These are phyloP conservation scores for Phialemoniopsis sp. DNA, from an alignment of 2,329 filamentous ascomycete species.

Conservation along the genomic window DNA sequence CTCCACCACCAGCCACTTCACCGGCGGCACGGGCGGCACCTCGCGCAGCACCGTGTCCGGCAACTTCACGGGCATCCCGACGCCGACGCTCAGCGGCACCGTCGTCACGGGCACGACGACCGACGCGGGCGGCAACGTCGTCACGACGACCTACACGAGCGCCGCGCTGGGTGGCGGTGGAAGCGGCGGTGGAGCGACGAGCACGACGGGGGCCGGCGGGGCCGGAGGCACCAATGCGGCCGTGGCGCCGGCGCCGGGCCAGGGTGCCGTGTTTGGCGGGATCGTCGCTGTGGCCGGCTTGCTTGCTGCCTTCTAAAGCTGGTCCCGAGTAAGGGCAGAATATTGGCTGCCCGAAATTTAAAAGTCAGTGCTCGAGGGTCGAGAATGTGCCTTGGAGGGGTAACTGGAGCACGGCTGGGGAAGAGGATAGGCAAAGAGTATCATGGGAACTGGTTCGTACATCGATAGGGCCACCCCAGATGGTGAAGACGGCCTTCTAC, in stretches of 20 bases:
- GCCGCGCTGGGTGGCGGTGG: constrained; percentile 6
- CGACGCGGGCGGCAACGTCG: constrained; percentile 15
- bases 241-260: constrained; percentile 1
- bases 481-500: no score
- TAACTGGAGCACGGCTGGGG: no score
- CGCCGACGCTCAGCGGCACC: constrained; percentile 9
- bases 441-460: no score
- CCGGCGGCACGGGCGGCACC: no score
- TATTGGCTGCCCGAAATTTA: no score
- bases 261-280: neutral
- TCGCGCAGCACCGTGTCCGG: no score
- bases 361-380: no score
- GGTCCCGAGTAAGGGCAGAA: no score
- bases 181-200: constrained; percentile 4
- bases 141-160: constrained; percentile 15
- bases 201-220: neutral
- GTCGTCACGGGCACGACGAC: constrained; percentile 16
- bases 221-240: constrained; percentile 4
- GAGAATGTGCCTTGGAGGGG: no score
- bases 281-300: constrained; percentile 7
- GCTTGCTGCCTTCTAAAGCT: constrained; percentile 20
- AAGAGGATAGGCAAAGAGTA: no score
- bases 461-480: no score
- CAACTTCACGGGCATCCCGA: constrained; percentile 14
- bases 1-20: no score